A percentile compares a stretch with the other conserved stretches of the same genome.
These are phyloP conservation scores for Myriosclerotinia curreyana DNA, from an alignment of 2,329 filamentous ascomycete genomes.

Conservation along the genomic window DNA sequence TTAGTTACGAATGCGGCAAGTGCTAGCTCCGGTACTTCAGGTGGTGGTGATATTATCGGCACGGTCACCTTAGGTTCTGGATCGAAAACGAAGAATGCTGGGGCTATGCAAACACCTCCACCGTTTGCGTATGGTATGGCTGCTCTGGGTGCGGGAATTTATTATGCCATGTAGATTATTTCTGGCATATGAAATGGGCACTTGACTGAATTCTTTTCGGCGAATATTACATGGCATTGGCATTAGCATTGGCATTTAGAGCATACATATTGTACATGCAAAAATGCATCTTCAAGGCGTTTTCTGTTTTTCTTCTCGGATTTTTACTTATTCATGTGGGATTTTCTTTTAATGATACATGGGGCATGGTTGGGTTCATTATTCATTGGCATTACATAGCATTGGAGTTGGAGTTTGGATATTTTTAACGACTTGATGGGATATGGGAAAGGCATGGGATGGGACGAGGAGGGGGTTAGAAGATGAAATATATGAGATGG, in stretches of 20 bases:
- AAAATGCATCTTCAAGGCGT: background rate
- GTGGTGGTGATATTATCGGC: constrained; percentile 25
- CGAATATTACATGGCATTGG: background rate
- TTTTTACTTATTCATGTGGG: background rate
- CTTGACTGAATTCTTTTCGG: background rate
- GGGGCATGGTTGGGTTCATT: background rate
- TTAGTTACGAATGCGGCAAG: constrained; percentile 48
- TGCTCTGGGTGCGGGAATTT: constrained; percentile 30
- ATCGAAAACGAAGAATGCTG: constrained; percentile 25
- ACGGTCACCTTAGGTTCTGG: constrained; percentile 23
- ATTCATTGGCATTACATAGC: too few relatives aligned
- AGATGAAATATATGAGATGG: too few relatives aligned
- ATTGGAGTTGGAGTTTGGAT: too few relatives aligned
- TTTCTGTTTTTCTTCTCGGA: background rate
- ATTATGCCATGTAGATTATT: constrained; percentile 27
- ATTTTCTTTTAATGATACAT: background rate
- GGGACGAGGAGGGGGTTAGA: too few relatives aligned
- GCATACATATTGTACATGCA: constrained; percentile 1
- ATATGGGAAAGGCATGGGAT: too few relatives aligned
- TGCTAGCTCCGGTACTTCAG: constrained; percentile 42
- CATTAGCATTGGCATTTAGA: background rate
- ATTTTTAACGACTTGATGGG: too few relatives aligned
- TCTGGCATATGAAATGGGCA: constrained; percentile 10
- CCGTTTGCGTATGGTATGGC: constrained; percentile 29
- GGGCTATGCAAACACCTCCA: constrained; percentile 24